Percentiles rank a stretch among this genome's conserved stretches.
These are phyloP conservation scores for Harrya chromipes DNA, from an alignment of 768 basidiomycete genomes.

Conservation along the genomic window DNA sequence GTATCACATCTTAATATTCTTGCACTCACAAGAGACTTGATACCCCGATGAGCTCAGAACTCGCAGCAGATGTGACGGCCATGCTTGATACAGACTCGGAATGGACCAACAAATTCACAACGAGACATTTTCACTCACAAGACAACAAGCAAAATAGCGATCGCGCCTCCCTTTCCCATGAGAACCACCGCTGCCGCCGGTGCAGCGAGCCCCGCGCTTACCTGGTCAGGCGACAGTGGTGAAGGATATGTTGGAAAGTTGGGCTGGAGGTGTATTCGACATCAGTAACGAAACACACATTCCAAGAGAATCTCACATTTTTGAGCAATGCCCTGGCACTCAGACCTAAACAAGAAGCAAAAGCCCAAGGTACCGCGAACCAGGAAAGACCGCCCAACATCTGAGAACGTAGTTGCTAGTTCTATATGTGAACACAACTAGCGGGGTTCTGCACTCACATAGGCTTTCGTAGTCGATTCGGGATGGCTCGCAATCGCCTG, in stretches of 20 bases:
- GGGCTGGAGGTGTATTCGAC: constrained; percentile 31
- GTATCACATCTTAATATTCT: background rate
- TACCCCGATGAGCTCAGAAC: constrained; percentile 45
- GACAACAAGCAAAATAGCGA: constrained; percentile 42
- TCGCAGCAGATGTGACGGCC: constrained; percentile 47
- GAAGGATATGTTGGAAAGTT: constrained; percentile 53
- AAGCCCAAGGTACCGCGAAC: constrained; percentile 54
- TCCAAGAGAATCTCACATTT: constrained; percentile 20
- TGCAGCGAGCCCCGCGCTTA: constrained; percentile 43
- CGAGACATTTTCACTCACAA: constrained; percentile 25
- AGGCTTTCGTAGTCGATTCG: constrained; percentile 48
- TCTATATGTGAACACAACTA: background rate
- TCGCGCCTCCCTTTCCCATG: constrained; percentile 44
- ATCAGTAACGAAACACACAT: background rate
- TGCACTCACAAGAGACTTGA: constrained; percentile 40
- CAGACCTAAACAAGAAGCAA: constrained; percentile 47
- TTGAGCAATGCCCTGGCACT: constrained; percentile 36
- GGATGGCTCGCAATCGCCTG: constrained; percentile 53
- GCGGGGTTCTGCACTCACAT: constrained; percentile 30
- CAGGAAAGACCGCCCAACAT: constrained; percentile 58
- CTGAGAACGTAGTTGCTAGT: constrained; percentile 3
- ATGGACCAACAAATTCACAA: background rate
- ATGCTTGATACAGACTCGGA: constrained; percentile 24
- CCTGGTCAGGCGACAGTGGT: constrained; percentile 36
- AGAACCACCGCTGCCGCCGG: constrained; percentile 46